phyloP scores from a whole-genome alignment of 2,329 filamentous ascomycete genomes.

The Penicillium polonicum region DNA sequence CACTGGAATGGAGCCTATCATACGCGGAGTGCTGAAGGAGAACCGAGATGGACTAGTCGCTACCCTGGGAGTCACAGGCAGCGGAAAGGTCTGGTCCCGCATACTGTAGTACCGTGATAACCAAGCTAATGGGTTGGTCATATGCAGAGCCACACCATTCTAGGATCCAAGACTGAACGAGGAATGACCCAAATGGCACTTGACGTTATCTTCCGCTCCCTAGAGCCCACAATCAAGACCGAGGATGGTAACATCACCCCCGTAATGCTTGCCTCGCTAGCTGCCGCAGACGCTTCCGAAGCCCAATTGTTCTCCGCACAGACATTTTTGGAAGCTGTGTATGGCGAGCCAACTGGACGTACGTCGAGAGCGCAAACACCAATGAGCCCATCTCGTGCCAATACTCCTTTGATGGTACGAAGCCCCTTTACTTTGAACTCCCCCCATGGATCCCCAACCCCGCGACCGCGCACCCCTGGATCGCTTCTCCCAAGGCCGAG shows the following conservation, averaged over 20 bases:
- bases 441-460: slow-evolving; percentile 20
- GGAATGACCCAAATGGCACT: slow-evolving; percentile 89
- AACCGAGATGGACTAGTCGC: slow-evolving; percentile 87
- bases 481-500: slow-evolving; percentile 11
- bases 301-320: slow-evolving; percentile 71
- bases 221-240: slow-evolving; percentile 70
- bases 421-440: slow-evolving; percentile 34
- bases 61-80: slow-evolving; percentile 90
- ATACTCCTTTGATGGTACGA: slow-evolving; percentile 47
- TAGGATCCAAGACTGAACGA: slow-evolving; percentile 81
- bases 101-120: not conserved
- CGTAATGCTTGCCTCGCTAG: slow-evolving; percentile 69
- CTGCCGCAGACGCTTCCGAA: slow-evolving; percentile 76
- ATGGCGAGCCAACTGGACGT: slow-evolving; percentile 61
- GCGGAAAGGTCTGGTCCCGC: slow-evolving; percentile 74
- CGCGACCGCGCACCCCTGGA: slow-evolving; percentile 19
- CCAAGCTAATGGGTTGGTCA: slow-evolving; percentile 8
- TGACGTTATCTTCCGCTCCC: slow-evolving; percentile 82
- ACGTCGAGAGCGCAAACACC: slow-evolving; percentile 68
- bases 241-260: slow-evolving; percentile 52
- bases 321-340: slow-evolving; percentile 75
- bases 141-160: slow-evolving; percentile 83
- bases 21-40: slow-evolving; percentile 79
- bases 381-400: slow-evolving; percentile 54
- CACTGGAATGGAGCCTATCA: slow-evolving; percentile 69